Conservation (phyloP, 805 yeast species). For the Monosporozyma aerobia region DNA sequence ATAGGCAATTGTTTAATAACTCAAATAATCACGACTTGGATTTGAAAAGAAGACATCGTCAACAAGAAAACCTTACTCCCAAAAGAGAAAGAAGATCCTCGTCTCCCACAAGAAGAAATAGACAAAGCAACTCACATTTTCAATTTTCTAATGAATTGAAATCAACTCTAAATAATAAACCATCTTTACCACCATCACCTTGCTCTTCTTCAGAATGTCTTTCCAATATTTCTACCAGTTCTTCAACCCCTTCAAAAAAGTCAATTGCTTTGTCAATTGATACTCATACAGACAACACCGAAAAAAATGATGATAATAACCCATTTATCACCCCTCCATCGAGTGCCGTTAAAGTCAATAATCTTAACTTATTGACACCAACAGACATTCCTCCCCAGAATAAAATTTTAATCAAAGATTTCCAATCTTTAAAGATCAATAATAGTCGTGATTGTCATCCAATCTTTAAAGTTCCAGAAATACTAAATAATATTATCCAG, state of each 20-base stretch:
- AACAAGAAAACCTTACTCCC: background rate
- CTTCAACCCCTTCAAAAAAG: background rate
- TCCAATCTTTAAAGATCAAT: conserved; percentile 5
- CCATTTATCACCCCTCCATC: conserved; percentile 4
- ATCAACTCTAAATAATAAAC: background rate
- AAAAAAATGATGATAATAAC: background rate
- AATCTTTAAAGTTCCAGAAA: conserved; percentile 71
- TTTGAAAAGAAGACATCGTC: background rate
- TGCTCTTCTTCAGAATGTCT: background rate
- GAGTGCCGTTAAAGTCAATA: background rate
- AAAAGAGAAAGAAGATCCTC: conserved; percentile 1
- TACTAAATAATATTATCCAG: conserved; percentile 48
- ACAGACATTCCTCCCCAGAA: background rate
- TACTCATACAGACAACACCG: background rate
- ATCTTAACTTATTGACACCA: background rate
- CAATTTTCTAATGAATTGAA: conserved; percentile 1
- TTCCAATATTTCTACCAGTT: background rate
- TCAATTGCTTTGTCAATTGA: background rate
- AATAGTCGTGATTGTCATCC: conserved; percentile 17
- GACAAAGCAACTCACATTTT: background rate
- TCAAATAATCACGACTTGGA: background rate
- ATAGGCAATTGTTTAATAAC: background rate
- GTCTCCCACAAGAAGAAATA: conserved; percentile 5
- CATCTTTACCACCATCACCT: conserved; percentile 1
- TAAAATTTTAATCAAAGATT: conserved; percentile 1